A percentile compares a stretch with the other conserved stretches of the same genome.
Conservation (phyloP, 1,284 basidiomycete species). For the Sutorius eximius region DNA sequence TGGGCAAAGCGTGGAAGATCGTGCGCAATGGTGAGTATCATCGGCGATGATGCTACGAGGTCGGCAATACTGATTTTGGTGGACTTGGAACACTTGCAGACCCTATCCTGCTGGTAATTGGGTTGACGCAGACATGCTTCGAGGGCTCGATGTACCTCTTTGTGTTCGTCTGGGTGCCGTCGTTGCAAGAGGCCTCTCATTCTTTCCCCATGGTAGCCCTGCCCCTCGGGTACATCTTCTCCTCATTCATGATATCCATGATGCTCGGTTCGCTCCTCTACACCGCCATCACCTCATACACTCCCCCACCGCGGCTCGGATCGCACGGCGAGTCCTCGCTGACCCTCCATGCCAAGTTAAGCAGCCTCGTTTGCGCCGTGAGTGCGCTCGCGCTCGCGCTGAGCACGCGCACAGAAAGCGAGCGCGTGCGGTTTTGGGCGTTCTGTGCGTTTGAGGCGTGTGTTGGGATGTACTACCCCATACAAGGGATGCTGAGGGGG, state of each 20-base stretch:
- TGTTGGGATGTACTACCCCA: constrained; percentile 77
- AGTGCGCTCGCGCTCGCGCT: constrained; percentile 57
- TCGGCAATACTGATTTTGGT: not conserved
- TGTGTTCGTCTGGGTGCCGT: constrained; percentile 78
- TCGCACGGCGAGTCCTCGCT: constrained; percentile 43
- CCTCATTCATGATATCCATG: constrained; percentile 77
- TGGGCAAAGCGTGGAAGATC: constrained; percentile 58
- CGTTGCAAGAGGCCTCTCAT: constrained; percentile 59
- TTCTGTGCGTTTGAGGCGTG: constrained; percentile 75
- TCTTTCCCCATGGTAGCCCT: constrained; percentile 38
- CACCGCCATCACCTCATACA: constrained; percentile 50
- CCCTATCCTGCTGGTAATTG: constrained; percentile 62
- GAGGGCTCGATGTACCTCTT: constrained; percentile 83
- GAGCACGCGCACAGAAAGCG: constrained; percentile 48
- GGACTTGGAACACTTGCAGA: constrained; percentile 37
- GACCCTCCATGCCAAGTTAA: constrained; percentile 65
- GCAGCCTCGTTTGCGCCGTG: constrained; percentile 59
- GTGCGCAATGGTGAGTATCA: constrained; percentile 51
- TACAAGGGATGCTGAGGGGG: constrained; percentile 73
- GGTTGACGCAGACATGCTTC: constrained; percentile 73
- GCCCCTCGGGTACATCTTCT: constrained; percentile 75
- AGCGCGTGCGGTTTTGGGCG: constrained; percentile 62
- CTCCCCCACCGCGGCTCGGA: constrained; percentile 30
- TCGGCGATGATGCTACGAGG: not conserved
- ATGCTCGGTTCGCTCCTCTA: constrained; percentile 75